These are phyloP conservation scores for Fragilaria crotonensis DNA, from an alignment of 108 stramenopile species.

Conservation along the genomic window DNA sequence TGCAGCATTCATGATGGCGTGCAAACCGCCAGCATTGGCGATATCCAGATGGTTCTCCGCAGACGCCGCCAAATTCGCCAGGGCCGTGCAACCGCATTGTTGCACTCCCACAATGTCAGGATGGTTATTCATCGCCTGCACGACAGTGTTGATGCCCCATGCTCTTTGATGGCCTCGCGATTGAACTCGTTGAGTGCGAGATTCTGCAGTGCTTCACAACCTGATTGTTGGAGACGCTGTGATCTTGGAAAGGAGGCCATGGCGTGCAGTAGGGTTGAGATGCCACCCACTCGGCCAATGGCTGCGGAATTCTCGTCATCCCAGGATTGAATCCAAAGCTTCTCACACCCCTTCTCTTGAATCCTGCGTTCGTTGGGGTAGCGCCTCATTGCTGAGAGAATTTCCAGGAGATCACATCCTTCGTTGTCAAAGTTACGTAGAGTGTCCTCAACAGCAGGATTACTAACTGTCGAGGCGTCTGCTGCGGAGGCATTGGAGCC, in stretches of 20 bases:
- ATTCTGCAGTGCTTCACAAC: conserved; percentile 35
- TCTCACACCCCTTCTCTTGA: conserved; percentile 36
- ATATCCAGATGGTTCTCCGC: conserved; percentile 4
- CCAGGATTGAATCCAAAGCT: conserved; percentile 39
- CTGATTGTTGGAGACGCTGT: conserved; percentile 18
- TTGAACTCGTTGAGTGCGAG: conserved; percentile 13
- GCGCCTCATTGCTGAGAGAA: conserved; percentile 24
- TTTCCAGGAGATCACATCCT: conserved; percentile 17
- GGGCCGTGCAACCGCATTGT: conserved; percentile 4
- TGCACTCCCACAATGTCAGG: conserved; percentile 5
- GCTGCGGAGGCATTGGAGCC: background rate
- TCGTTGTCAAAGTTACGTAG: conserved; percentile 4
- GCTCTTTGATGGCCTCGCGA: conserved; percentile 8
- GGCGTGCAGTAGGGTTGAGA: conserved; percentile 28
- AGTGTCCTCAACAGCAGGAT: conserved; percentile 5
- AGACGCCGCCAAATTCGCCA: conserved; percentile 1
- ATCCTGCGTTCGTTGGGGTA: conserved; percentile 24
- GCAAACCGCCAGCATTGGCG: conserved; percentile 7
- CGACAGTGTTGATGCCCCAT: conserved; percentile 7
- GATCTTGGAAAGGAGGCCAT: conserved; percentile 32
- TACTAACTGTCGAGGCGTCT: conserved; percentile 2
- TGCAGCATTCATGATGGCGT: conserved; percentile 4
- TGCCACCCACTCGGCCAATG: conserved; percentile 32
- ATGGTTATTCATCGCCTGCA: conserved; percentile 12
- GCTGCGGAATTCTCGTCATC: conserved; percentile 29